Evolutionary conservation across 441 rosid genomes (phyloP), one percentile per base, ranked within the genome.

Genomic region (Bruguiera hainesii): DNA sequence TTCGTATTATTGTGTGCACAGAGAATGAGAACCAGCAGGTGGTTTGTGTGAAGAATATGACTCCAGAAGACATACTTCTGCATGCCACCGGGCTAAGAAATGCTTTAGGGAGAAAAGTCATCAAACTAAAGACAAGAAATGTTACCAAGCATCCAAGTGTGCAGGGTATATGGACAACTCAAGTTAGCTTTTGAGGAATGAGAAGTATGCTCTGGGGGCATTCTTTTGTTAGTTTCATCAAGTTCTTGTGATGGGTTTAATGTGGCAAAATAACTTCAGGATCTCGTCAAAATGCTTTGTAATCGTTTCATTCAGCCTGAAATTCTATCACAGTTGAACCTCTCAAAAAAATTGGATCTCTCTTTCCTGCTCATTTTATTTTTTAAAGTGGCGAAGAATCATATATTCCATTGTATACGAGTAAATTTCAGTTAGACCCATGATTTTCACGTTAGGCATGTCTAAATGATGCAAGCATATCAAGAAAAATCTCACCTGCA

Each of bases 101-200:
- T 56, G 78, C 91, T 0, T 52, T 88, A 67, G 97, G 98, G 60
- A 84, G 97, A 76, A 91, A 91, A 67, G 98, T 91, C 37, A 80
- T 88, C 50, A 88, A 90, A 74, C 76, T 88, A 50, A 85, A 77
- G 76, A 91, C 98, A 1, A 83, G 96, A 66, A 94, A 91, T 70
- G 87, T 88, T 19, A 91, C 96, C 29, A 79, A 79, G 51, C 85
- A 87, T 56, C 97, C 93, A 0, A 88, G 97, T 19, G 97, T 91
- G 60, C 99, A 91, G 73, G 99, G 97, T 66, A 88, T 95, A 0
- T 90, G 99, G 99, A 81, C 91, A 3, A 88, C 99, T 3, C 88
- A 71, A 3, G 67, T 83, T 61, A 80, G 76, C 56, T 82, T 91
- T 74, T 91, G 84, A 90, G 59, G 56, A 37, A 20, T 30, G 35